Conservation (phyloP, 2,329 filamentous ascomycete genomes). For the Mollisiaceae sp. region DNA sequence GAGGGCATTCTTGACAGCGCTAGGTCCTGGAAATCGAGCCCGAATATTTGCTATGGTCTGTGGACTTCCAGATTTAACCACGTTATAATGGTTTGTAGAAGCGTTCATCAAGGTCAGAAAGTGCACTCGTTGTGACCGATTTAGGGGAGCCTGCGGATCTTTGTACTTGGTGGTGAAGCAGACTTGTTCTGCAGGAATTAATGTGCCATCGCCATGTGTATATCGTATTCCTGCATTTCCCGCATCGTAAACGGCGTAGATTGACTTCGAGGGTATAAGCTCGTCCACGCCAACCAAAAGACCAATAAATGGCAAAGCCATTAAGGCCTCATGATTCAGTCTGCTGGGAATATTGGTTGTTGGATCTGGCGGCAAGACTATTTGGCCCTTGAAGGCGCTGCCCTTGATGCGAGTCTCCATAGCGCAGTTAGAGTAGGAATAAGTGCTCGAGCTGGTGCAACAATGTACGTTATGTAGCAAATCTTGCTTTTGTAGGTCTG, state of each 20-base stretch:
- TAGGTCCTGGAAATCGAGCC: neutral
- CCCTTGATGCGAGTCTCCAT: neutral
- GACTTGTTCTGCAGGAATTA: slow-evolving; percentile 18
- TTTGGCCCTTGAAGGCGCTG: slow-evolving; percentile 6
- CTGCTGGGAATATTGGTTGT: neutral
- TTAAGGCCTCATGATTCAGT: slow-evolving; percentile 9
- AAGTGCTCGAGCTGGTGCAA: neutral
- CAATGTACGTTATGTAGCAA: neutral
- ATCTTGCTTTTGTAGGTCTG: neutral
- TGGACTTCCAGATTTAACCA: neutral
- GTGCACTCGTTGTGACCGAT: slow-evolving; percentile 13
- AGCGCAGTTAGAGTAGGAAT: neutral
- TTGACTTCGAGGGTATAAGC: slow-evolving; percentile 17
- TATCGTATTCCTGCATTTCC: slow-evolving; percentile 17
- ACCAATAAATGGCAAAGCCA: slow-evolving; percentile 23
- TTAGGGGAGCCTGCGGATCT: neutral
- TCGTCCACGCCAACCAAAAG: slow-evolving; percentile 22
- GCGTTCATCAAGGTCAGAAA: slow-evolving; percentile 4
- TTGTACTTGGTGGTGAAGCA: slow-evolving; percentile 23
- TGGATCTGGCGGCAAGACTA: neutral
- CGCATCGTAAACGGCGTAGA: slow-evolving; percentile 26
- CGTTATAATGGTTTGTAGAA: neutral
- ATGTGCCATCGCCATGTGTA: slow-evolving; percentile 24
- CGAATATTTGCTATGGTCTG: neutral
- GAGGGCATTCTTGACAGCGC: slow-evolving; percentile 9